A percentile compares a stretch with the other conserved stretches of the same genome.
Evolutionary conservation across 2,329 filamentous ascomycete species (phyloP).

Genomic region (Pseudocercospora crystallina): DNA sequence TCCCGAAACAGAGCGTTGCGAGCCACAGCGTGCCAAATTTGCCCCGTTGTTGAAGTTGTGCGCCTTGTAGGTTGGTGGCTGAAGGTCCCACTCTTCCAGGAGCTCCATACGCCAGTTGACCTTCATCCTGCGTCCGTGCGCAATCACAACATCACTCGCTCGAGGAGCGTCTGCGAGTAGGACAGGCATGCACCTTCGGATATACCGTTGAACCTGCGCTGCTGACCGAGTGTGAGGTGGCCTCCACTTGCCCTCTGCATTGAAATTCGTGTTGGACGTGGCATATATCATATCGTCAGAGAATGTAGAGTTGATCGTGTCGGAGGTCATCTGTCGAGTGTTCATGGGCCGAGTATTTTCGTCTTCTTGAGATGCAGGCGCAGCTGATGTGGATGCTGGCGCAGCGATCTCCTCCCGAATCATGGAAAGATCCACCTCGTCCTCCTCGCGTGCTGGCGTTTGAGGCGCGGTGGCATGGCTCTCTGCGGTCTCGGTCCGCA

Average conservation of each 20-base stretch:
- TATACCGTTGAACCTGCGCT: conserved; percentile 45
- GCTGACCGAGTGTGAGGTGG: conserved; percentile 35
- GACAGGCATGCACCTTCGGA: conserved; percentile 48
- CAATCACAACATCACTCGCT: conserved; percentile 48
- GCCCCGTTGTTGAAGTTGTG: conserved; percentile 22
- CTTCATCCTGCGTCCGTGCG: conserved; percentile 42
- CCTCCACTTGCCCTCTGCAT: conserved; percentile 35
- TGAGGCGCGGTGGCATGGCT: conserved; percentile 10
- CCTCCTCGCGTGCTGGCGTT: conserved; percentile 32
- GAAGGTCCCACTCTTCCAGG: conserved; percentile 43
- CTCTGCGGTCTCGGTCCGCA: conserved; percentile 14
- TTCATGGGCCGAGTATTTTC: conserved; percentile 22
- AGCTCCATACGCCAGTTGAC: conserved; percentile 45
- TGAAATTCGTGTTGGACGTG: conserved; percentile 33
- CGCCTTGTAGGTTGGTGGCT: conserved; percentile 46
- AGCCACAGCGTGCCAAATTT: conserved; percentile 16
- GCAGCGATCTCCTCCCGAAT: conserved; percentile 34
- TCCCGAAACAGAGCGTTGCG: conserved; percentile 20
- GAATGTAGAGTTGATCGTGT: conserved; percentile 26
- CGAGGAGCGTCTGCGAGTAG: conserved; percentile 45
- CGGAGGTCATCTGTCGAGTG: conserved; percentile 27
- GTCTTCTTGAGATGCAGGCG: conserved; percentile 6
- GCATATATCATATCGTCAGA: conserved; percentile 36
- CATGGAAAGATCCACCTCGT: conserved; percentile 36
- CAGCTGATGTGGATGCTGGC: conserved; percentile 4